phyloP scores from a whole-genome alignment of 305 asterid genomes.

The Caryopteris hybrid region DNA sequence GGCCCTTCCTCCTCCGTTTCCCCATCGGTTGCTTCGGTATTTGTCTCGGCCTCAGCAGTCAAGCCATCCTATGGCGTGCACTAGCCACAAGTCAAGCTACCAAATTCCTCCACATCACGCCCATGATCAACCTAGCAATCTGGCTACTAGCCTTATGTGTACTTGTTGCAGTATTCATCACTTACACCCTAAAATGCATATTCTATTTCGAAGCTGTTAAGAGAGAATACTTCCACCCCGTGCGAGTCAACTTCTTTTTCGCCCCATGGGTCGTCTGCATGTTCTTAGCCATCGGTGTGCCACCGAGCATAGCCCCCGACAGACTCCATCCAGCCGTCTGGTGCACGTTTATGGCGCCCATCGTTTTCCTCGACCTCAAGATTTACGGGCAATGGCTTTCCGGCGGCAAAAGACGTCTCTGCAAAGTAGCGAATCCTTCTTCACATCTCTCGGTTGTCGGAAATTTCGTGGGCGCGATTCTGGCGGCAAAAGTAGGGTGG shows the following conservation, averaged over 20 bases:
- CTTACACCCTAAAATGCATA: slow-evolving; percentile 56
- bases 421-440: slow-evolving; percentile 86
- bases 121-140: slow-evolving; percentile 55
- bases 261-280: slow-evolving; percentile 90
- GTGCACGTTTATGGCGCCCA: slow-evolving; percentile 63
- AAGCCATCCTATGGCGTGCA: slow-evolving; percentile 73
- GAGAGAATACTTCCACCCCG: slow-evolving; percentile 76
- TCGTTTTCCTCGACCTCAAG: slow-evolving; percentile 66
- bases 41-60: slow-evolving; percentile 89
- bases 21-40: slow-evolving; percentile 94
- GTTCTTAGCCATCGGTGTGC: slow-evolving; percentile 85
- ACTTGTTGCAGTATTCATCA: slow-evolving; percentile 45
- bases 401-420: slow-evolving; percentile 71
- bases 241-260: slow-evolving; percentile 86
- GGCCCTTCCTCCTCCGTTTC: slow-evolving; percentile 94
- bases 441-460: slow-evolving; percentile 88
- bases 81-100: slow-evolving; percentile 62
- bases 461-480: slow-evolving; percentile 80
- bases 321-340: slow-evolving; percentile 58
- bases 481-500: slow-evolving; percentile 88
- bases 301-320: slow-evolving; percentile 30
- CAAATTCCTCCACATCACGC: slow-evolving; percentile 62
- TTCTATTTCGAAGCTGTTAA: slow-evolving; percentile 84
- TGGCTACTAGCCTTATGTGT: slow-evolving; percentile 62
- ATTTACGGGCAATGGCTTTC: slow-evolving; percentile 97